Evolutionary conservation across 345 rosid genomes (phyloP), one percentile per base, ranked within the genome.

Genomic region (Isatis tinctoria): DNA sequence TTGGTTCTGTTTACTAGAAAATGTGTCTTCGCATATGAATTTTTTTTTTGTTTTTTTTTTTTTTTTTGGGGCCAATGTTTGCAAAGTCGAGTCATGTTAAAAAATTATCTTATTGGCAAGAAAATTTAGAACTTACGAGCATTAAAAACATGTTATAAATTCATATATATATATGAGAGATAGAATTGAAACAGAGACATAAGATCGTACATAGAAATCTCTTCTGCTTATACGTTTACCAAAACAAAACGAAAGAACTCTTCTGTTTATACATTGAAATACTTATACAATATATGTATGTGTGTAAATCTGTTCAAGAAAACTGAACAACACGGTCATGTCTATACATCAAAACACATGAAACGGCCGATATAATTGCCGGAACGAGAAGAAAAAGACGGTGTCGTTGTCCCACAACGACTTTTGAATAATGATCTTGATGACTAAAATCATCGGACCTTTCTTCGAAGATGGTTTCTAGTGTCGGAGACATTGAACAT

Each of bases 391-490:
- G 51, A 37, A 83, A 60, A 24, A 79, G 43, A 40, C 76, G 73
- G 22, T 32, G 75, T 49, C 69, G 69, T 79, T 35, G 82, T 60
- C 54, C 74, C 20, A 22, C 47, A 12, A 13, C 22, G 49, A 80
- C 60, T 5, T 13, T 66, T 26, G 26, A 26, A 58, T 51, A 1
- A 8, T 5, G 45, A 45, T 56, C 60, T 36, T 65, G 58, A 47
- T 59, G 56, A 14, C 8, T 22, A 9, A 74, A 68, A 14, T 73
- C 74, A 53, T 80, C 79, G 3, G 61, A 65, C 49, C 77, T 80
- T 74, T 86, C 88, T 69, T 86, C 90, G 16, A 62, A 39, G 52
- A 84, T 84, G 8, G 88, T 81, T 76, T 84, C 90, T 61, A 86
- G 66, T 58, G 60, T 78, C 4, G 85, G 86, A 54, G 43, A 74